These are phyloP conservation scores for Moesziomyces globuligerus DNA, from an alignment of 1,284 basidiomycete species.

Conservation along the genomic window DNA sequence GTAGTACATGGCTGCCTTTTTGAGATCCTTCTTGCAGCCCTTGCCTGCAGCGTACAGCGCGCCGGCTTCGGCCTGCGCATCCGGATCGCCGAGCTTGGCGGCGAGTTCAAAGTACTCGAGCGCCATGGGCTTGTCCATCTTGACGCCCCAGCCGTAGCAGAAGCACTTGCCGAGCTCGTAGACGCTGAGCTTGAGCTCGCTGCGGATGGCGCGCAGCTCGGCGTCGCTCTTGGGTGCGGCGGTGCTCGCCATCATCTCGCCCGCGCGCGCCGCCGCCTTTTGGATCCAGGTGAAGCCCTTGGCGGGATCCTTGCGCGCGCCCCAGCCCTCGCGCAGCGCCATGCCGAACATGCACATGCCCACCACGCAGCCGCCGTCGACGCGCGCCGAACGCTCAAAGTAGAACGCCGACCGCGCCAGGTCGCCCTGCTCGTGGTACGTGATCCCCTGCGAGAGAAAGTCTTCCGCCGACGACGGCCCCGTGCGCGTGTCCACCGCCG, in stretches of 20 bases:
- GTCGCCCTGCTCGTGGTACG: constrained; percentile 81
- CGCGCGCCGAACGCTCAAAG: constrained; percentile 82
- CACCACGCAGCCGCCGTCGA: constrained; percentile 81
- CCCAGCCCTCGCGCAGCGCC: constrained; percentile 88
- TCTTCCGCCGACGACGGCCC: constrained; percentile 54
- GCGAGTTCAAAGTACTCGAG: constrained; percentile 80
- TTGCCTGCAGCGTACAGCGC: constrained; percentile 86
- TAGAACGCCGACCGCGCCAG: constrained; percentile 78
- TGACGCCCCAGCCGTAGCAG: constrained; percentile 87
- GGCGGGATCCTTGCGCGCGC: constrained; percentile 74
- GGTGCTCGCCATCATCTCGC: constrained; percentile 77
- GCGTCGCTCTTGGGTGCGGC: constrained; percentile 66
- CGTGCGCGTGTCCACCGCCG: constrained; percentile 44
- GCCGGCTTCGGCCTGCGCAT: constrained; percentile 81
- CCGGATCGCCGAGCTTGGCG: constrained; percentile 82
- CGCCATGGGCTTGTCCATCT: constrained; percentile 79
- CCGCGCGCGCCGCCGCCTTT: constrained; percentile 81
- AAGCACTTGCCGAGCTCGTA: constrained; percentile 93
- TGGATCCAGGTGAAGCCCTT: constrained; percentile 84
- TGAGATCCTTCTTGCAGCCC: constrained; percentile 83
- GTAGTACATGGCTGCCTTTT: constrained; percentile 88
- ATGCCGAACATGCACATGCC: constrained; percentile 94
- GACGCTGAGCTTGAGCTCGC: constrained; percentile 84
- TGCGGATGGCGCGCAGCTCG: constrained; percentile 70
- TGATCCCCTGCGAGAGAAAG: constrained; percentile 73